phyloP scores from a whole-genome alignment of 495 filamentous ascomycete species.

The Articulospora tetracladia region DNA sequence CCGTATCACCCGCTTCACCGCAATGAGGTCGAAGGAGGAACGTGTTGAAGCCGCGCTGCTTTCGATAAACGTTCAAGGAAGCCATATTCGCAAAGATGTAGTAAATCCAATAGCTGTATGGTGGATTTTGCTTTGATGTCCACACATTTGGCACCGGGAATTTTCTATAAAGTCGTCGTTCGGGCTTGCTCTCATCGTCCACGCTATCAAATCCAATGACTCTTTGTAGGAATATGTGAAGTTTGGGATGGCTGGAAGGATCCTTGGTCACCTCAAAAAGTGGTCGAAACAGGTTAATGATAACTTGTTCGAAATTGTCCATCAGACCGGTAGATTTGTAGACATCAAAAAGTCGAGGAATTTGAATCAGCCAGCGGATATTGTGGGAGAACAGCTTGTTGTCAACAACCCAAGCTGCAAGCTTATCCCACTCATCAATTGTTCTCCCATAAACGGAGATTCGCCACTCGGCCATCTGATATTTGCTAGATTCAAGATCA shows the following conservation, averaged over 20 bases:
- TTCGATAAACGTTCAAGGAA: conserved; percentile 88
- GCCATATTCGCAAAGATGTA: conserved; percentile 93
- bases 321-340: conserved; percentile 87
- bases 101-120: conserved; percentile 99
- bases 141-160: conserved; percentile 87
- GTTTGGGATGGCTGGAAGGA: conserved; percentile 80
- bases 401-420: conserved; percentile 97
- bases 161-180: conserved; percentile 86
- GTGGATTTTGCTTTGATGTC: conserved; percentile 90
- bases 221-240: conserved; percentile 91
- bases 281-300: conserved; percentile 89
- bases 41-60: conserved; percentile 90
- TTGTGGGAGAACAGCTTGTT: conserved; percentile 98
- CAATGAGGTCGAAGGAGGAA: conserved; percentile 93
- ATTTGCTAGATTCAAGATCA: conserved; percentile 98
- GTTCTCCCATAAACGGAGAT: conserved; percentile 94
- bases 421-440: conserved; percentile 94
- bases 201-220: conserved; percentile 97
- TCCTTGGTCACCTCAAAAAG: conserved; percentile 92
- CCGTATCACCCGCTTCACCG: conserved; percentile 93
- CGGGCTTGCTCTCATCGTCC: conserved; percentile 95
- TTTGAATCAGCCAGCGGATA: conserved; percentile 94
- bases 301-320: conserved; percentile 83
- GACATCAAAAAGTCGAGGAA: conserved; percentile 91
- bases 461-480: conserved; percentile 99